Base-by-base conservation (phyloP, 2,329 filamentous ascomycete genomes). In the Xylaria multiplex region DNA sequence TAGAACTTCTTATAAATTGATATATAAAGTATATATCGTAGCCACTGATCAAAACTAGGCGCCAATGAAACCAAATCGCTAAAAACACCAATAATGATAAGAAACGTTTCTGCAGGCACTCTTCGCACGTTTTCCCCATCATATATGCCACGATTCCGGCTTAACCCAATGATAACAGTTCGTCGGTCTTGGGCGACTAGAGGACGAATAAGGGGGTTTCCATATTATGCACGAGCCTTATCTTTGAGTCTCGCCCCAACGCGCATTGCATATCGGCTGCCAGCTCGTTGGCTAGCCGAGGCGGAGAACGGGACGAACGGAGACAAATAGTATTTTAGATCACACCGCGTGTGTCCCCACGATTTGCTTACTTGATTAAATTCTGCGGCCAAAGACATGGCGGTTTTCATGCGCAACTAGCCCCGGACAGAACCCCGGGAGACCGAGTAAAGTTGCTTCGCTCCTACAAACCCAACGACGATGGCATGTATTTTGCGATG, bases 21-120 rank as follows among this genome's bases (percentile, higher is more conserved):
- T 83, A 83, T 69, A 74, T 76, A 40, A 40, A 40, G 37, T 40
- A 40, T 40, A 72, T 1, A 87, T 88, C 57, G 86, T 83, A 3
- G 80, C 88, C 49, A 84, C 80, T 54, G 9, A 35, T 16, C 46
- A 22, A 27, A 53, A 13, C 13, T 43, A 46, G 14, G 37, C 48
- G 9, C 48, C 52, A 52, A 64, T 46, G 7, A 55, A 8, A 50
- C 30, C 4, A 24, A 42, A 53, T 55, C 30, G 48, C 43, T 1
- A 82, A 87, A 49, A 80, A 74, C 24, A 82, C 85, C 54, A 49
- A 50, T 50, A 27, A 30, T 40, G 16, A 4, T 19, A 11, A 45
- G 45, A 52, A 52, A 59, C 37, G 43, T 57, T 57, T 22, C 56
- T 48, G 54, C 24, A 61, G 24, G 43, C 42, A 35, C 43, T 45